Percentiles rank a stretch among this genome's conserved stretches.
These are phyloP conservation scores for Lodderomyces orthopsilosis DNA, from an alignment of 1,139 yeast genomes.

Conservation along the genomic window DNA sequence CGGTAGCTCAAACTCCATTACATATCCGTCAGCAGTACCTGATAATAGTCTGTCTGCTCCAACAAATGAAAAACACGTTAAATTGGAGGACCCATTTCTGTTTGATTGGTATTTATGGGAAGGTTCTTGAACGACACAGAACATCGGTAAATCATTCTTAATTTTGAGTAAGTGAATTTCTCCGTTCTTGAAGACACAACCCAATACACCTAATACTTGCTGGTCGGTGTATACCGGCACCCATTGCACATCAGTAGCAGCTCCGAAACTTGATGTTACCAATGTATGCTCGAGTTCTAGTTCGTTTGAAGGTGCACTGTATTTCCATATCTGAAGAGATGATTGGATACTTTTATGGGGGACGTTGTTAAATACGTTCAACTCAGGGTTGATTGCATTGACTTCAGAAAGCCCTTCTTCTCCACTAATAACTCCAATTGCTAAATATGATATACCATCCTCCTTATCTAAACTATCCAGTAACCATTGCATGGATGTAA, in stretches of 20 bases:
- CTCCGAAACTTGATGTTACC: conserved; percentile 50
- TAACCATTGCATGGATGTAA: conserved; percentile 59
- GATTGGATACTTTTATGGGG: conserved; percentile 23
- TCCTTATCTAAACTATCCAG: conserved; percentile 16
- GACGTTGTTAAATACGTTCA: conserved; percentile 28
- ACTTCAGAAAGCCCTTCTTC: conserved; percentile 25
- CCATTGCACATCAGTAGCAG: conserved; percentile 54
- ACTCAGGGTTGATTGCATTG: conserved; percentile 26
- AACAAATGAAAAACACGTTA: conserved; percentile 54
- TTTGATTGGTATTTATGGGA: conserved; percentile 24
- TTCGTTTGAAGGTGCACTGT: conserved; percentile 26
- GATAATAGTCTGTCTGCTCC: conserved; percentile 49
- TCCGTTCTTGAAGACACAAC: conserved; percentile 65
- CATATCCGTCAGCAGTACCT: conserved; percentile 64
- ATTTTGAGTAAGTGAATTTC: conserved; percentile 52
- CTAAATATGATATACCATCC: conserved; percentile 37
- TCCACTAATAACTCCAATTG: conserved; percentile 44
- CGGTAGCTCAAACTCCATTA: conserved; percentile 59
- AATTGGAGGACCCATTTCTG: conserved; percentile 21
- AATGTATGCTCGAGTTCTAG: conserved; percentile 29
- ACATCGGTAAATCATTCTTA: conserved; percentile 14
- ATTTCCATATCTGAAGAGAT: conserved; percentile 48
- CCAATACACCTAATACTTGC: conserved; percentile 43
- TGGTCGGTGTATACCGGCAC: conserved; percentile 27
- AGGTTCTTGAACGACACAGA: conserved; percentile 24